phyloP scores from a whole-genome alignment of 257 asterid genomes.

The Plantago ovata region DNA sequence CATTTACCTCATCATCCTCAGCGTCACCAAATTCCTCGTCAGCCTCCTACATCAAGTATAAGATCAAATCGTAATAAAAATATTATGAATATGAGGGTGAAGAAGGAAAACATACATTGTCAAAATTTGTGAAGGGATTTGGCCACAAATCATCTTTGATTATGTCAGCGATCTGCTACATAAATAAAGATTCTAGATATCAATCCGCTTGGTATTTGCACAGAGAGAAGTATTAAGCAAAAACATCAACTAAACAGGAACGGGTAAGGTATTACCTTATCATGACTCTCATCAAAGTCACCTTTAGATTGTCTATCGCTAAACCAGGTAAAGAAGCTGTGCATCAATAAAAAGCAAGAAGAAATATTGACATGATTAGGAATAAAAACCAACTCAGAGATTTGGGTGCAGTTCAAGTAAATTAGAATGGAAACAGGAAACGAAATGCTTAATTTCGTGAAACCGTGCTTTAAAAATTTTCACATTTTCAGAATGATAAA shows the following conservation, averaged over 20 bases:
- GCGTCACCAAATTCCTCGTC: slow-evolving; percentile 25
- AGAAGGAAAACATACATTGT: slow-evolving; percentile 34
- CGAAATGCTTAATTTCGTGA: too few relatives aligned
- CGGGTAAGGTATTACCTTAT: slow-evolving; percentile 47
- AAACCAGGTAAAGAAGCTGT: slow-evolving; percentile 94
- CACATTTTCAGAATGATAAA: too few relatives aligned
- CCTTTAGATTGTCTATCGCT: slow-evolving; percentile 50
- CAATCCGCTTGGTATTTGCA: background rate
- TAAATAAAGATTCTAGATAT: background rate
- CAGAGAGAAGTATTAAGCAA: background rate
- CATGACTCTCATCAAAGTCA: slow-evolving; percentile 68
- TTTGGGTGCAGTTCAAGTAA: too few relatives aligned
- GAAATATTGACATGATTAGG: slow-evolving; percentile 9
- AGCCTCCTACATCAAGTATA: background rate
- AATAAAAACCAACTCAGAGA: too few relatives aligned
- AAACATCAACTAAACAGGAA: background rate
- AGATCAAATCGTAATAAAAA: background rate
- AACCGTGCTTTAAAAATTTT: too few relatives aligned
- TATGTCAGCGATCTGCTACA: slow-evolving; percentile 66
- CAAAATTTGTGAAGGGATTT: slow-evolving; percentile 58
- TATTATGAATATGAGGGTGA: slow-evolving; percentile 7
- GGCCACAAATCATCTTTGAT: slow-evolving; percentile 79
- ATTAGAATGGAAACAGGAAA: too few relatives aligned
- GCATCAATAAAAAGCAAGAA: slow-evolving; percentile 16
- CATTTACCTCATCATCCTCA: slow-evolving; percentile 49